Evolutionary conservation across 257 asterid genomes (phyloP).

Genomic region (Solanum microdontum): DNA sequence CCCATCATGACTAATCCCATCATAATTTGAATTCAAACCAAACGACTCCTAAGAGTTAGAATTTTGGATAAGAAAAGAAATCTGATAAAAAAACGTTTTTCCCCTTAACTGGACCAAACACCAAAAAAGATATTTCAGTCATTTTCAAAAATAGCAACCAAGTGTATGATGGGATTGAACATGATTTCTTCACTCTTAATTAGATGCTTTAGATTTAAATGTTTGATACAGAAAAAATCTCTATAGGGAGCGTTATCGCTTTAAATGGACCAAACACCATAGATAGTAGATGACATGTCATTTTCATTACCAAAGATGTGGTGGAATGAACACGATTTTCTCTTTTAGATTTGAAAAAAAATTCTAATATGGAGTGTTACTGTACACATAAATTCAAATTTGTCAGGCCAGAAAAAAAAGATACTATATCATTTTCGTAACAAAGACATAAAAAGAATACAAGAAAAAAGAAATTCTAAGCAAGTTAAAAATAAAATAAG

Average conservation of each 20-base stretch:
- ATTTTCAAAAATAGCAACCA: not conserved
- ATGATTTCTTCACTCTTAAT: not conserved
- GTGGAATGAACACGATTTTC: not conserved
- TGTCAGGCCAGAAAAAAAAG: rapidly evolving
- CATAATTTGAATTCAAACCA: too few species aligned
- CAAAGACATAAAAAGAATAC: not conserved
- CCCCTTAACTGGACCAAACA: not conserved
- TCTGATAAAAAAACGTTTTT: rapidly evolving
- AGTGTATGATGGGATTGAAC: not conserved
- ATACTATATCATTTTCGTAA: not conserved
- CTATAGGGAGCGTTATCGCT: rapidly evolving
- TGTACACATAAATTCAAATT: not conserved
- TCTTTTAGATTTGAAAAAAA: not conserved
- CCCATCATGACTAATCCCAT: too few species aligned
- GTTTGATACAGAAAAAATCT: not conserved
- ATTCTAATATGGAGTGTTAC: not conserved
- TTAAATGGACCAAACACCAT: too few species aligned
- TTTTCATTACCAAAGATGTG: not conserved
- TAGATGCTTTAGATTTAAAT: not conserved
- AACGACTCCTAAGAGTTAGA: not conserved
- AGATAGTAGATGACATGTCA: not conserved
- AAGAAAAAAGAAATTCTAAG: not conserved
- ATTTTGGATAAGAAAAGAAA: not conserved
- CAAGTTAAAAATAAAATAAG: not conserved
- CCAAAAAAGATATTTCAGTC: not conserved